Percentiles rank a stretch among this genome's conserved stretches.
Evolutionary conservation across 768 basidiomycete species (phyloP).

Genomic region (Lentinula detonsa): DNA sequence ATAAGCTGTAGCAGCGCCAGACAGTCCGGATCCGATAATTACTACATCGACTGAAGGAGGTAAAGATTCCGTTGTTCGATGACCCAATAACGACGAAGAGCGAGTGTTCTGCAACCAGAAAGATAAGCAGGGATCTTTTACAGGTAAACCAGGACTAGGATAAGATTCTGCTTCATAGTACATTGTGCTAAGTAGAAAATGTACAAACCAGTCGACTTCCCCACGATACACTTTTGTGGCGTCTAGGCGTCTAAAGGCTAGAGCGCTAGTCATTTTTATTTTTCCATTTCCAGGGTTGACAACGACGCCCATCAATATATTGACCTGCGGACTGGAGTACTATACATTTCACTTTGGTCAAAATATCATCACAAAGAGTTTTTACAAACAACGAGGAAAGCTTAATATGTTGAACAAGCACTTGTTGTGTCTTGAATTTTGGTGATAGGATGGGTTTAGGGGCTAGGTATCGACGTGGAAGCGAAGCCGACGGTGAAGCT

Average conservation of each 20-base stretch:
- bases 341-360: neutral
- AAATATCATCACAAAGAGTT: neutral
- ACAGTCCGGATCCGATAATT: constrained; percentile 30
- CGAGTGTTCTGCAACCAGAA: constrained; percentile 24
- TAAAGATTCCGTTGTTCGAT: constrained; percentile 14
- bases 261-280: neutral
- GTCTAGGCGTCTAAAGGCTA: neutral
- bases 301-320: no score
- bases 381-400: no score
- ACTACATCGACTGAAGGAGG: constrained; percentile 18
- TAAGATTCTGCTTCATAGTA: constrained; percentile 4
- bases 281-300: neutral
- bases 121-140: constrained; percentile 11
- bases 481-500: neutral
- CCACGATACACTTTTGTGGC: neutral
- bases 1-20: constrained; percentile 24
- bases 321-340: no score
- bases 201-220: no score
- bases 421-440: no score
- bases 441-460: no score
- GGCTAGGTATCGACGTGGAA: no score
- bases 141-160: constrained; percentile 3
- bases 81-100: constrained; percentile 11
- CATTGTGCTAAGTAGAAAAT: neutral
- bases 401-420: no score